phyloP scores from a whole-genome alignment of 2,329 filamentous ascomycete species.

The Pyrenophora seminiperda region DNA sequence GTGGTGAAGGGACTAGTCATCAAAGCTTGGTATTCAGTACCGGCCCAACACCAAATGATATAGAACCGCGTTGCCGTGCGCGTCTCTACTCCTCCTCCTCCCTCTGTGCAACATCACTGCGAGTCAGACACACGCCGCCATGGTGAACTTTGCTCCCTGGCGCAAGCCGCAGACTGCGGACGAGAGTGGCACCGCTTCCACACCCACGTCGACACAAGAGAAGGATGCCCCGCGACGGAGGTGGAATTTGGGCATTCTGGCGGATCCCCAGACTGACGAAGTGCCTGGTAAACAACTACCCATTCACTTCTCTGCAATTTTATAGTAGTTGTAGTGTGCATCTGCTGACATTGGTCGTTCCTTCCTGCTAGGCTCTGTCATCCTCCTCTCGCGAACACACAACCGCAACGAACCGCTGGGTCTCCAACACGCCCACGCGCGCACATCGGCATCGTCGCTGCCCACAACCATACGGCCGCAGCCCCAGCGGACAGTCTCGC shows the following conservation, averaged over 20 bases:
- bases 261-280: conserved; percentile 79
- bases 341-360: not conserved
- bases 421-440: conserved; percentile 65
- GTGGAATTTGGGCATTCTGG: conserved; percentile 77
- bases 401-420: conserved; percentile 68
- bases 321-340: too few relatives aligned
- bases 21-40: conserved; percentile 3
- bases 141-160: conserved; percentile 27
- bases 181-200: conserved; percentile 2
- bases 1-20: conserved; percentile 9
- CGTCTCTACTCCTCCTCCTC: not conserved
- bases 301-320: too few relatives aligned
- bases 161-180: conserved; percentile 18
- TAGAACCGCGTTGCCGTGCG: not conserved
- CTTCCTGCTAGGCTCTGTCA: conserved; percentile 58
- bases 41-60: conserved; percentile 1
- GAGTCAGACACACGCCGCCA: conserved; percentile 3
- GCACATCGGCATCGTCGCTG: conserved; percentile 62
- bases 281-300: conserved; percentile 71
- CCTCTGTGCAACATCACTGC: not conserved
- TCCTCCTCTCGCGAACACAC: conserved; percentile 61
- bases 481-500: conserved; percentile 14
- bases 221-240: conserved; percentile 17
- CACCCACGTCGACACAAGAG: conserved; percentile 11
- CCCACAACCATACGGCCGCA: conserved; percentile 35